Evolutionary conservation across 441 rosid genomes (phyloP).

Genomic region (Populus trichocarpa): DNA sequence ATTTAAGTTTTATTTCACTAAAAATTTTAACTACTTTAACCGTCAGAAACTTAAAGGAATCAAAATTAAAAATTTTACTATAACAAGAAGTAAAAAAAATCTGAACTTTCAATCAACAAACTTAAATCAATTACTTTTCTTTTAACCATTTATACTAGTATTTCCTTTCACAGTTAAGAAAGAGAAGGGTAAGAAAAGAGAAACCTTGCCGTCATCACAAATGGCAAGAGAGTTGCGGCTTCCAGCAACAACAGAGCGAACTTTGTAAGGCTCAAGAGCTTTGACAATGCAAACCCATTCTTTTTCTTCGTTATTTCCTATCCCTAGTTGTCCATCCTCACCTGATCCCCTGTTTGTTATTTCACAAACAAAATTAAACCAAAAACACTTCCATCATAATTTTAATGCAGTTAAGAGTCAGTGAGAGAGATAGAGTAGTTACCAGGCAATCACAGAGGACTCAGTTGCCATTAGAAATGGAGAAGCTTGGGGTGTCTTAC

Average conservation of each 20-base stretch:
- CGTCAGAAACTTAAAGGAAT: not conserved
- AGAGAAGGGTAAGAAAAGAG: not conserved
- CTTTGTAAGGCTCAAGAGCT: slow-evolving; percentile 59
- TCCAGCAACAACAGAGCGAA: slow-evolving; percentile 87
- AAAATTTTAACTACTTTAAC: not conserved
- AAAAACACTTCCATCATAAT: not conserved
- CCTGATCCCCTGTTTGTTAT: slow-evolving; percentile 72
- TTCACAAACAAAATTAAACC: slow-evolving; percentile 8
- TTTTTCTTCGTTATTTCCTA: slow-evolving; percentile 73
- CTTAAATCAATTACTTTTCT: not conserved
- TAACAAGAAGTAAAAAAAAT: not conserved
- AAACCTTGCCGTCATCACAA: slow-evolving; percentile 89
- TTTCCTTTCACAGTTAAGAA: not conserved
- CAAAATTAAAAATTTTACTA: not conserved
- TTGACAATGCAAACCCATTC: slow-evolving; percentile 70
- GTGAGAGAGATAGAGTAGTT: not conserved
- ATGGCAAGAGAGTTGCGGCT: slow-evolving; percentile 98
- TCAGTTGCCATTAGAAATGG: slow-evolving; percentile 38
- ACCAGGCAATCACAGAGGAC: slow-evolving; percentile 79
- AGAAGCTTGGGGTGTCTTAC: not conserved
- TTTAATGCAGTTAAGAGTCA: not conserved
- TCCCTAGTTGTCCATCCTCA: slow-evolving; percentile 94
- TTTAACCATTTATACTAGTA: not conserved
- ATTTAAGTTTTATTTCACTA: not conserved
- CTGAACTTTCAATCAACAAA: not conserved